Evolutionary conservation across 345 rosid species (phyloP), one percentile per base, ranked within the genome.

Genomic region (Raphanus raphanistrum): DNA sequence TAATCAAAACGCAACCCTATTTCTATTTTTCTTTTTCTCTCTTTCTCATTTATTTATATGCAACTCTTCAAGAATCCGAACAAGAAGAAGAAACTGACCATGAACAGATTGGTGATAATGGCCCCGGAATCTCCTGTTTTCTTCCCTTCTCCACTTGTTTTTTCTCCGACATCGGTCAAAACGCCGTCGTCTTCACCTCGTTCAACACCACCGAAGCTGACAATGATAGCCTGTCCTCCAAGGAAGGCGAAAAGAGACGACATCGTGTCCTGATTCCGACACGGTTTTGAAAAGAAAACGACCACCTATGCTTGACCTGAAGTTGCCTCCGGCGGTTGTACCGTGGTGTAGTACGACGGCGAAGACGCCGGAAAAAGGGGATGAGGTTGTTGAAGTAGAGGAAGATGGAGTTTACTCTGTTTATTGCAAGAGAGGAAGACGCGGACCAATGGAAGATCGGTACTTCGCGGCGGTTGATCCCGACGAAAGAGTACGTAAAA

Each of bases 381-480:
- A n/a, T n/a, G 55, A 50, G 55, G 21, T 28, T 13, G 58, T 36
- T 4, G 84, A 72, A 55, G 76, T 5, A 0, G 84, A 68, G 8
- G 31, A 63, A 76, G 78, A 76, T 26, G 77, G 84, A 27, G 27
- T 21, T 5, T 81, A 76, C 81, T 76, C 81, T 38, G 81, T 76
- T 7, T 81, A 76, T 38, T 81, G 84, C 10, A 76, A 72, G 62
- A 81, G 81, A 81, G 84, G 84, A 43, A 76, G 55, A 57, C 80
- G 81, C 0, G 78, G 81, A 75, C 50, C 81, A 33, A 81, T 72
- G 81, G 84, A 81, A 62, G 84, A 81, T 68, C 71, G 84, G 5
- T 72, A 72, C 16, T 57, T 25, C 54, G 78, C 78, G 10, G 67
- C 33, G 43, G 78, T 81, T 71, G 81, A 80, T 48, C 59, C 41